Evolutionary conservation across 306 rosid genomes (phyloP), one percentile per base, ranked within the genome.

Genomic region (Acacia acuminata): DNA sequence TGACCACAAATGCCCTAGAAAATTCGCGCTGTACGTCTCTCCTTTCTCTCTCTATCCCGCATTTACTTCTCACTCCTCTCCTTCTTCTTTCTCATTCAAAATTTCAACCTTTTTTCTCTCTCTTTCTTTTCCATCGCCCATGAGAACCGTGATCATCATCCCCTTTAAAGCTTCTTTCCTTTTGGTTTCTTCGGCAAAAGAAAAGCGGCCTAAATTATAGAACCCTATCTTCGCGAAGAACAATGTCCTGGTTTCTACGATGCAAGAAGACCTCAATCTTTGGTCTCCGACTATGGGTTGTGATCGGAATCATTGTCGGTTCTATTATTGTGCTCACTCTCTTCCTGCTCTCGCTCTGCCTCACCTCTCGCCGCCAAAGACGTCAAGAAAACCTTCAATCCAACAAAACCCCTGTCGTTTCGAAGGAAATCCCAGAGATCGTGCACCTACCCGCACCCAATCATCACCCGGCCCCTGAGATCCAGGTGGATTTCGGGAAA

Each of bases 251-350:
- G 74, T n/a, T n/a, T 96, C 2, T 96, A 94, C 84, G 94, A 92
- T 51, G 94, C 0, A 96, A 94, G 38, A 88, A 80, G 77, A 96
- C 99, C 4, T 90, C 98, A 20, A 89, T 96, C 76, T 96, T 96
- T 82, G 98, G 99, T 3, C 98, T 96, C 47, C 94, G 90, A 25
- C 88, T 96, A 4, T 96, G 99, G 99, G 97, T 96, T 6, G 90
- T 96, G 44, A 92, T 96, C 78, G 99, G 98, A 36, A 92, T 96
- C 89, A 90, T 96, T 47, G 87, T 94, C 56, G 99, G 98, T 12
- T 83, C 97, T 0, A 78, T 93, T 8, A 92, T 96, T 5, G 97
- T 96, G 77, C 79, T 95, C 58, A 68, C 87, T 8, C 98, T 95
- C 68, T 93, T 95, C 87, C 89, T 95, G 56, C 93, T 96, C 82